Evolutionary conservation across 306 rosid genomes (phyloP), one percentile per base, ranked within the genome.

Genomic region (peach (Prunus persica)): DNA sequence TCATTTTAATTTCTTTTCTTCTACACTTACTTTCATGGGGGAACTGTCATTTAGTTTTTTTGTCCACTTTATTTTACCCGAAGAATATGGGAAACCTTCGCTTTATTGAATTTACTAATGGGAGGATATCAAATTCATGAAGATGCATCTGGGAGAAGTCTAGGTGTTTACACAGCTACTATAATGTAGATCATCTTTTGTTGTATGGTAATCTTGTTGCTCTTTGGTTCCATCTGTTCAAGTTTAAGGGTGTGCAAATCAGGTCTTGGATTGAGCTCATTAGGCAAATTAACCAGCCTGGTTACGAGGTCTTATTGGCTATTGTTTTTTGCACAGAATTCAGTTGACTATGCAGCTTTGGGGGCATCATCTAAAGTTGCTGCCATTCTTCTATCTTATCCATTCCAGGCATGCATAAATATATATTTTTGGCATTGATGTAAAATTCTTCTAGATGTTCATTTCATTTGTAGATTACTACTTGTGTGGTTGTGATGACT

Each of bases 311-410:
- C 70, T 75, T 57, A 22, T 22, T 30, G 41, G 24, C 47, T 71
- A 15, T 70, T 4, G 41, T 11, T 50, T 71, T 76, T 52, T 43
- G 16, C 14, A 32, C 89, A 92, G 99, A 95, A 89, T 86, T 92
- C 99, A 55, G 67, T 81, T 61, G 96, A 92, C 79, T 92, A 87
- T 82, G 97, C 96, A 78, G 87, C 85, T 84, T 89, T 95, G 66
- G 98, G 99, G 65, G 97, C 97, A 69, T 80, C 90, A 55, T 88
- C 92, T 22, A 88, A 88, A 84, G 54, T 86, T 63, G 84, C 77
- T 63, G 97, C 98, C 76, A 88, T 88, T 69, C 97, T 95, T 68
- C 64, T 92, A 62, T 89, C 97, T 38, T 92, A 95, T 84, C 99
- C 98, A 57, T 92, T 92, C 82, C 97, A 95, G 97, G 98, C 89